Evolutionary conservation across 495 filamentous ascomycete genomes (phyloP), one percentile per base, ranked within the genome.

Genomic region (Pyronema omphalodes): DNA sequence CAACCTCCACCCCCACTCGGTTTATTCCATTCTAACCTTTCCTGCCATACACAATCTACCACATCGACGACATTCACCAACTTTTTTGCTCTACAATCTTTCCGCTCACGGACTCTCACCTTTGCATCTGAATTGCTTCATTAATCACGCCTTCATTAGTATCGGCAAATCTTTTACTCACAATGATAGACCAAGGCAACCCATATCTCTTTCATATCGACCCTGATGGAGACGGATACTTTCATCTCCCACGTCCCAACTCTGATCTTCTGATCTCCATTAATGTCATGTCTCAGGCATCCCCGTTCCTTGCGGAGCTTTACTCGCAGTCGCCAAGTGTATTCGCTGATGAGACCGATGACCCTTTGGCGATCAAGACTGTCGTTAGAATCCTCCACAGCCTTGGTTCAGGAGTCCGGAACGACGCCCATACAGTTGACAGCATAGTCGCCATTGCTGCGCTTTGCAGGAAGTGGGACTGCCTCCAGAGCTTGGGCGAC

Each of bases 391-490:
- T 50, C 4, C 4, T 50, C 29, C 47, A 50, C n/a, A 3, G 11
- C 17, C 9, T 36, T 1, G 47, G 36, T 34, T 19, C 44, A 9
- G 12, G 9, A 15, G 17, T 47, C 23, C 1, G 14, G 12, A 19
- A 15, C 9, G 44, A 47, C 11, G 9, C 9, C 17, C 34, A n/a
- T 9, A 50, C 47, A 11, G 23, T 34, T 3, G 19, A 35, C 23
- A 9, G 9, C 11, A 1, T 50, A 3, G 47, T 19, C 11, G 3
- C 12, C 23, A 35, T 50, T 34, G 47, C 47, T 9, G 9, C 11
- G 8, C 47, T 50, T 23, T 50, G 47, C 17, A 11, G 34, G 5
- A 50, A 50, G 47, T 50, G 47, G 47, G 11, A 50, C 34, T 50
- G 47, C 29, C 5, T 47, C 7, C 12, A 6, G 19, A 12, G 11